These are phyloP conservation scores for Microbotryum silenes-acaulis DNA, from an alignment of 1,284 basidiomycete genomes.

Conservation along the genomic window DNA sequence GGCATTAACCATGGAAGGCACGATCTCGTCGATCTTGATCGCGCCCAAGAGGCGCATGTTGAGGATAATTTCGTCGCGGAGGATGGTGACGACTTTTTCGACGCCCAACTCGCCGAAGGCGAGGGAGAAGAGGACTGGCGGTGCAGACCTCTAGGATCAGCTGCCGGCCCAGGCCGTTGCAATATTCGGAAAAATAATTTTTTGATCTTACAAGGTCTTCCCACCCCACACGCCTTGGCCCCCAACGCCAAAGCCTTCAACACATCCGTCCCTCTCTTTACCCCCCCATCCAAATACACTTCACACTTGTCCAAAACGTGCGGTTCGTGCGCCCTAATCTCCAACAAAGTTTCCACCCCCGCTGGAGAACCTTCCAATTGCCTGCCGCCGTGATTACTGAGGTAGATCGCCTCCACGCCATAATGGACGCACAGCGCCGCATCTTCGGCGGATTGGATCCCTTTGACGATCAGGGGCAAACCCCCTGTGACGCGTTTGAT, in stretches of 20 bases:
- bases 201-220: slow-evolving; percentile 53
- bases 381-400: slow-evolving; percentile 46
- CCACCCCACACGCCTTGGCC: slow-evolving; percentile 80
- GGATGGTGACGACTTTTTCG: slow-evolving; percentile 16
- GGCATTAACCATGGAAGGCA: slow-evolving; percentile 20
- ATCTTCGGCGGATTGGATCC: slow-evolving; percentile 53
- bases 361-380: slow-evolving; percentile 30
- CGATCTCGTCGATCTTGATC: slow-evolving; percentile 15
- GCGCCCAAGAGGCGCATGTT: slow-evolving; percentile 25
- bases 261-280: slow-evolving; percentile 78
- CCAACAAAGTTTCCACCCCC: slow-evolving; percentile 32
- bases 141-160: neutral
- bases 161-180: neutral
- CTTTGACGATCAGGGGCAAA: slow-evolving; percentile 47
- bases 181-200: neutral
- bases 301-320: slow-evolving; percentile 59
- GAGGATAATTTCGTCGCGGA: slow-evolving; percentile 24
- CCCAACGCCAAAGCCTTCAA: slow-evolving; percentile 86
- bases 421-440: slow-evolving; percentile 54
- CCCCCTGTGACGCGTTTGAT: slow-evolving; percentile 40
- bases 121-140: slow-evolving; percentile 29
- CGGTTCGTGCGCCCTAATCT: slow-evolving; percentile 60
- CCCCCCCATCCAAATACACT: slow-evolving; percentile 86
- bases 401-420: slow-evolving; percentile 43
- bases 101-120: slow-evolving; percentile 23